Conservation (phyloP, 495 filamentous ascomycete species). For the Aspergillus diversus region DNA sequence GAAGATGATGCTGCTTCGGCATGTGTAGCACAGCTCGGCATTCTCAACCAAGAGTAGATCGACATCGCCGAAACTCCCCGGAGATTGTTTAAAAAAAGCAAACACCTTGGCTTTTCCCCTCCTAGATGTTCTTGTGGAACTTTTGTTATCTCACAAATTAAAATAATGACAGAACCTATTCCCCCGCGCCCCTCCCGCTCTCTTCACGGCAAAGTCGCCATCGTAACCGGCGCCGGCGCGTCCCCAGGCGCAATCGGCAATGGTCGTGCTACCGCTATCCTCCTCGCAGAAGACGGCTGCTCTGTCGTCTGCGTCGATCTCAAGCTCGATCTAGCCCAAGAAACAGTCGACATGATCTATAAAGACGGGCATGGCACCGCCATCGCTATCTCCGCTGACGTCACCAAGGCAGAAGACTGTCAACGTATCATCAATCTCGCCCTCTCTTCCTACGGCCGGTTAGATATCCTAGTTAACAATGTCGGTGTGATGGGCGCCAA, state of each 20-base stretch:
- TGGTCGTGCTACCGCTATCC: constrained; percentile 59
- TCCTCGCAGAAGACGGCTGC: constrained; percentile 58
- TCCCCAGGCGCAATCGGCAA: constrained; percentile 59
- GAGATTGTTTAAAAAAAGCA: too few species aligned
- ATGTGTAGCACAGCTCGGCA: too few species aligned
- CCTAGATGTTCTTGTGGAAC: too few species aligned
- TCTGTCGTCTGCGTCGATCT: constrained; percentile 58
- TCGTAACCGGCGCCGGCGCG: constrained; percentile 62
- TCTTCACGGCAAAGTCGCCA: constrained; percentile 52
- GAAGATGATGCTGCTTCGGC: too few species aligned
- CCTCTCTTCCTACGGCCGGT: constrained; percentile 43
- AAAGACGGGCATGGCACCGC: constrained; percentile 31
- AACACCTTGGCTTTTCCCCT: too few species aligned
- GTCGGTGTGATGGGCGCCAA: constrained; percentile 57
- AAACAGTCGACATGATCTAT: constrained; percentile 54
- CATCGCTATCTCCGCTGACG: constrained; percentile 49
- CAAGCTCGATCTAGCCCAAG: constrained; percentile 46
- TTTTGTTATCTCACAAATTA: too few species aligned
- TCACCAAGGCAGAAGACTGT: constrained; percentile 52
- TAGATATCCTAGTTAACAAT: constrained; percentile 62
- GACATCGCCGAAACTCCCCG: too few species aligned
- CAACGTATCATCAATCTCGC: constrained; percentile 40
- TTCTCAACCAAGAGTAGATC: too few species aligned
- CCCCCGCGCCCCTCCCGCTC: constrained; percentile 16
- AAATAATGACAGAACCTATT: too few species aligned